phyloP scores from a whole-genome alignment of 2,329 filamentous ascomycete genomes.

The Periconia macrospinosa region DNA sequence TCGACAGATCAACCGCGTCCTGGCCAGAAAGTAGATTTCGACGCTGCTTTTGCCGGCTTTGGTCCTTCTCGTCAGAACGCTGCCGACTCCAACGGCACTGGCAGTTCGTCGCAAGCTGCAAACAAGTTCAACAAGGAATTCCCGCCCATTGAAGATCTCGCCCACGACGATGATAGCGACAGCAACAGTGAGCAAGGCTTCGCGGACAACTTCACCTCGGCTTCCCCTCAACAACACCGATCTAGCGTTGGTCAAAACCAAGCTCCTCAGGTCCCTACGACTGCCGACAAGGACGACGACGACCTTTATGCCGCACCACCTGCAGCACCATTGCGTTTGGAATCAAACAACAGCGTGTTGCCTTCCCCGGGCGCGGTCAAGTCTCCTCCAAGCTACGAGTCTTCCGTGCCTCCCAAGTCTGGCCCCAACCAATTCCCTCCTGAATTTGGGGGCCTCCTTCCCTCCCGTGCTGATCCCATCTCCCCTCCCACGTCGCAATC shows the following conservation, averaged over 20 bases:
- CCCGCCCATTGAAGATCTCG: slow-evolving; percentile 87
- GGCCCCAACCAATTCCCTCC: slow-evolving; percentile 53
- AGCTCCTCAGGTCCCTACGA: slow-evolving; percentile 29
- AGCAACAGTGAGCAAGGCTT: slow-evolving; percentile 71
- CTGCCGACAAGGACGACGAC: slow-evolving; percentile 17
- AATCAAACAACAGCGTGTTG: slow-evolving; percentile 45
- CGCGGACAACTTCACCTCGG: slow-evolving; percentile 86
- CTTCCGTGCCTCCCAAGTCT: slow-evolving; percentile 41
- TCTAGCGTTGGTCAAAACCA: slow-evolving; percentile 28
- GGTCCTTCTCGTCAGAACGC: slow-evolving; percentile 55
- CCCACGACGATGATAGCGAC: slow-evolving; percentile 81
- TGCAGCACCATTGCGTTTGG: slow-evolving; percentile 37
- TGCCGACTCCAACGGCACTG: slow-evolving; percentile 30
- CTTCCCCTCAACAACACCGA: slow-evolving; percentile 46
- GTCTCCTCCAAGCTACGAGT: slow-evolving; percentile 61
- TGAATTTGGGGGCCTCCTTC: slow-evolving; percentile 60
- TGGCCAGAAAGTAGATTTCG: slow-evolving; percentile 75
- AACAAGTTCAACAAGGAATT: slow-evolving; percentile 74
- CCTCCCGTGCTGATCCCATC: slow-evolving; percentile 57
- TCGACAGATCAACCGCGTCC: slow-evolving; percentile 34
- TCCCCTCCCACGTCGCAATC: slow-evolving; percentile 39
- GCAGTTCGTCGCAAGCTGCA: slow-evolving; percentile 32
- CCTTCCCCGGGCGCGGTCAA: slow-evolving; percentile 58
- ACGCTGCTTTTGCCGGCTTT: slow-evolving; percentile 81
- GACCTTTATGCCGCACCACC: slow-evolving; percentile 36